Evolutionary conservation across 129 eudicot genomes (phyloP).

Genomic region (Gnaphalium uliginosum): DNA sequence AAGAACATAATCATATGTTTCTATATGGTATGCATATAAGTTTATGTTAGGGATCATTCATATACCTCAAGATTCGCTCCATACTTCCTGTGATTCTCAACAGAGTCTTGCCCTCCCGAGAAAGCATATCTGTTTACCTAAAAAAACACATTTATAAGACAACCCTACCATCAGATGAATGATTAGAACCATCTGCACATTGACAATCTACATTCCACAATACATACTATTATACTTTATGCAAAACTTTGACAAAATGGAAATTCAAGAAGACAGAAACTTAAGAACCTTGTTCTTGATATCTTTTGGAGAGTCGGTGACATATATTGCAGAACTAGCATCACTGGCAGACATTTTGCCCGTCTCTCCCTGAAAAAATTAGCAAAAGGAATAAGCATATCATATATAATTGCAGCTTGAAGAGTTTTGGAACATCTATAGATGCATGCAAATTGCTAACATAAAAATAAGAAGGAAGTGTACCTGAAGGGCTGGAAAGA

Average conservation of each 20-base stretch:
- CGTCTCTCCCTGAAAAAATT: slow-evolving; percentile 66
- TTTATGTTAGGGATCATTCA: background rate
- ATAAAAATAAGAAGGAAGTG: background rate
- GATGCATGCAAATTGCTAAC: slow-evolving; percentile 20
- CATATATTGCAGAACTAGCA: slow-evolving; percentile 87
- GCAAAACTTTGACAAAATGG: background rate
- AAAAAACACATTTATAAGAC: slow-evolving; percentile 13
- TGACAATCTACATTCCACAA: background rate
- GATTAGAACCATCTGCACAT: background rate
- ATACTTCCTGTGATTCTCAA: slow-evolving; percentile 71
- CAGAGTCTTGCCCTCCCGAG: slow-evolving; percentile 94
- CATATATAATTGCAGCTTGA: background rate
- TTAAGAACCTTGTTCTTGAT: slow-evolving; percentile 70
- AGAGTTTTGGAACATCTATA: background rate
- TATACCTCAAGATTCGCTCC: slow-evolving; percentile 96
- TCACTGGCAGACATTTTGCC: slow-evolving; percentile 97
- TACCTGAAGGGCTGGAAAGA: slow-evolving; percentile 99
- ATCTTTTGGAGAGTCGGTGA: slow-evolving; percentile 80
- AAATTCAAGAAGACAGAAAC: background rate
- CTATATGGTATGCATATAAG: background rate
- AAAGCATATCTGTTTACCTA: slow-evolving; percentile 88
- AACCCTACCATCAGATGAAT: background rate
- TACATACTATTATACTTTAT: background rate
- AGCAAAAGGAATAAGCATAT: slow-evolving; percentile 4
- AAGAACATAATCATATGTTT: background rate